A percentile compares a stretch with the other conserved stretches of the same genome.
These are phyloP conservation scores for Aspergillus uvarum DNA, from an alignment of 2,329 filamentous ascomycete species.

Conservation along the genomic window DNA sequence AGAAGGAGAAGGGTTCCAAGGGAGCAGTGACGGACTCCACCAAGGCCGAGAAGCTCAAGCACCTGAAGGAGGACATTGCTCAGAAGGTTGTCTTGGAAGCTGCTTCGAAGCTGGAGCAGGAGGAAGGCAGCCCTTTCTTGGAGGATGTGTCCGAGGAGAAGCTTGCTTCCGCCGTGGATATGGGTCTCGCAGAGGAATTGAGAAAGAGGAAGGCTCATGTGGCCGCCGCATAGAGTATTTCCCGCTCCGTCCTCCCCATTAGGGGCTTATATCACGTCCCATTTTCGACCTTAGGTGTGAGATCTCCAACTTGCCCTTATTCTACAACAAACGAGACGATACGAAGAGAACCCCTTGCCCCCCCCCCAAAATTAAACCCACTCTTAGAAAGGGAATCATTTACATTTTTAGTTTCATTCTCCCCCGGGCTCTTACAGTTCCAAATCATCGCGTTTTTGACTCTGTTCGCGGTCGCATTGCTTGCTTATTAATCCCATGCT, in stretches of 20 bases:
- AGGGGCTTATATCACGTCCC: not conserved
- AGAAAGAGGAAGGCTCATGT: conserved; percentile 38
- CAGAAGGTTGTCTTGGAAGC: conserved; percentile 38
- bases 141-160: conserved; percentile 26
- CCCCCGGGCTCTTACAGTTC: not conserved
- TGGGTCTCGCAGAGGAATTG: conserved; percentile 89
- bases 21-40: conserved; percentile 19
- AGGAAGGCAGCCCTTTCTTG: conserved; percentile 30
- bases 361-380: not conserved
- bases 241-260: not conserved
- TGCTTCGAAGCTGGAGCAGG: conserved; percentile 29
- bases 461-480: not conserved
- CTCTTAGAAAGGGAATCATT: not conserved
- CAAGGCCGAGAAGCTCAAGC: conserved; percentile 12
- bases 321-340: not conserved
- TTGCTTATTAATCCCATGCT: not conserved
- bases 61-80: conserved; percentile 26
- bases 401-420: not conserved
- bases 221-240: conserved; percentile 5
- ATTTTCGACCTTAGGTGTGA: not conserved
- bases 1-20: conserved; percentile 11
- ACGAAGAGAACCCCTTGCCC: not conserved
- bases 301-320: not conserved
- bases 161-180: conserved; percentile 45
- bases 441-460: not conserved